phyloP scores from a whole-genome alignment of 2,329 filamentous ascomycete species.

The Cladosporium sp. region DNA sequence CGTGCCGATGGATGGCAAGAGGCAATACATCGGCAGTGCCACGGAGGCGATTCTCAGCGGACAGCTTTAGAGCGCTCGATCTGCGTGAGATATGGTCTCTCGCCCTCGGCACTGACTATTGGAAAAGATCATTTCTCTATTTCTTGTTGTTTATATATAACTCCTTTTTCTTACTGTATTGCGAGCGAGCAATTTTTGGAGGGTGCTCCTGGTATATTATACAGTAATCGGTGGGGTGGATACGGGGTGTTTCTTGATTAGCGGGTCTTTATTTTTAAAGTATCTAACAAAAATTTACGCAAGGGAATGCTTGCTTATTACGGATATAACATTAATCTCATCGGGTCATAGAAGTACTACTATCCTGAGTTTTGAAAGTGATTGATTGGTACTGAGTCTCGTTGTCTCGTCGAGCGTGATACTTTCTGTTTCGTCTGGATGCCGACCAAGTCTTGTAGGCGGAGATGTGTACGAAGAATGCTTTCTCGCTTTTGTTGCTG shows the following conservation, averaged over 20 bases:
- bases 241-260: background rate
- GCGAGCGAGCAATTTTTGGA: background rate
- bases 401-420: background rate
- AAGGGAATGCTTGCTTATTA: background rate
- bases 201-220: background rate
- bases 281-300: background rate
- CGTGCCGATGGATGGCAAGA: slow-evolving; percentile 79
- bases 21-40: slow-evolving; percentile 72
- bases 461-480: too few relatives aligned
- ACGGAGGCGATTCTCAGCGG: slow-evolving; percentile 45
- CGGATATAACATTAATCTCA: background rate
- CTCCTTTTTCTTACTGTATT: background rate
- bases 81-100: background rate
- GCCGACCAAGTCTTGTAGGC: background rate
- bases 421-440: background rate
- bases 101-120: background rate
- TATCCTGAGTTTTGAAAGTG: background rate
- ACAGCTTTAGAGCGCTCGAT: slow-evolving; percentile 34
- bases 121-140: background rate
- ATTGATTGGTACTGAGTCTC: background rate
- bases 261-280: background rate
- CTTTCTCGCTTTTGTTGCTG: too few relatives aligned
- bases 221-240: background rate
- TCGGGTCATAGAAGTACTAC: background rate
- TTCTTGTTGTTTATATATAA: slow-evolving; percentile 4